Percentiles rank a stretch among this genome's conserved stretches.
These are phyloP conservation scores for sunflower (Helianthus annuus) DNA, from an alignment of 129 eudicot species.

Conservation along the genomic window HanXRQr2.0-SUNRISE NC_035437.2:123643522-123644021, in stretches of 20 bases:
- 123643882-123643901: slow-evolving; percentile 36
- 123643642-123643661: slow-evolving; percentile 85
- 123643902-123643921: slow-evolving; percentile 48
- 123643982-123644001: slow-evolving; percentile 57
- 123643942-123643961: slow-evolving; percentile 54
- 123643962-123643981: slow-evolving; percentile 54
- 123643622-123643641: slow-evolving; percentile 70
- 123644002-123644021: slow-evolving; percentile 33
- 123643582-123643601: slow-evolving; percentile 71
- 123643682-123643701: slow-evolving; percentile 73
- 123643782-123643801: slow-evolving; percentile 41
- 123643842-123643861: slow-evolving; percentile 43
- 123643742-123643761: slow-evolving; percentile 53
- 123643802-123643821: slow-evolving; percentile 47
- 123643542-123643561: neutral
- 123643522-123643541: neutral
- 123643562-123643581: slow-evolving; percentile 23
- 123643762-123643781: slow-evolving; percentile 63
- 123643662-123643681: slow-evolving; percentile 97
- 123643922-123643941: slow-evolving; percentile 54
- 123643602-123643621: slow-evolving; percentile 67
- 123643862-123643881: slow-evolving; percentile 46
- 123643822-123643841: slow-evolving; percentile 43
- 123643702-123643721: slow-evolving; percentile 95
- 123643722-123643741: slow-evolving; percentile 90